These are phyloP conservation scores for Aspergillus fructus DNA, from an alignment of 2,329 filamentous ascomycete species.

Conservation along the genomic window DNA sequence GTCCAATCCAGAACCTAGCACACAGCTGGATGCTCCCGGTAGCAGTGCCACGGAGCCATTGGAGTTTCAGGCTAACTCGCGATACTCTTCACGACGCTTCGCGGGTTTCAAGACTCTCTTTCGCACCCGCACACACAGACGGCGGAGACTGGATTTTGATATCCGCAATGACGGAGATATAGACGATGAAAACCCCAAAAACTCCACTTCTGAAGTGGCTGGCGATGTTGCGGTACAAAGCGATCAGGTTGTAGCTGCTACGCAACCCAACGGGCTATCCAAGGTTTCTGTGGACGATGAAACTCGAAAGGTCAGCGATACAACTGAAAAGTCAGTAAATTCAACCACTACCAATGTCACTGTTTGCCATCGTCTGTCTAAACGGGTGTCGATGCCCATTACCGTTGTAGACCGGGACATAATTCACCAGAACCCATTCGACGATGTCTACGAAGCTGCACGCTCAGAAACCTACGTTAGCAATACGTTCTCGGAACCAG, in stretches of 20 bases:
- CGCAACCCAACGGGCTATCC: neutral
- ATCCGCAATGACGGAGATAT: neutral
- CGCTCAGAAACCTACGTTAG: slow-evolving; percentile 12
- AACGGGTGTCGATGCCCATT: slow-evolving; percentile 24
- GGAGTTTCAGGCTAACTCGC: neutral
- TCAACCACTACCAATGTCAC: slow-evolving; percentile 35
- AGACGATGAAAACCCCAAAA: neutral
- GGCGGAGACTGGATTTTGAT: neutral
- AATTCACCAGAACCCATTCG: slow-evolving; percentile 17
- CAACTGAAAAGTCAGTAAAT: slow-evolving; percentile 29
- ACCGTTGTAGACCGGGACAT: slow-evolving; percentile 15
- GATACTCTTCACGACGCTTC: slow-evolving; percentile 13
- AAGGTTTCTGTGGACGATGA: slow-evolving; percentile 4
- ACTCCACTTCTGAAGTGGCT: neutral
- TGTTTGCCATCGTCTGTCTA: slow-evolving; percentile 35
- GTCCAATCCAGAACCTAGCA: neutral
- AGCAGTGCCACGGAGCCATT: neutral
- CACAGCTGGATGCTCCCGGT: neutral
- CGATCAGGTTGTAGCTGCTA: neutral
- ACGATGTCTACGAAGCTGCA: slow-evolving; percentile 13
- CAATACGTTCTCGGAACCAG: slow-evolving; percentile 14
- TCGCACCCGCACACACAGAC: slow-evolving; percentile 16
- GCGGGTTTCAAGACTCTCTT: slow-evolving; percentile 19
- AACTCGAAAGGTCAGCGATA: slow-evolving; percentile 33
- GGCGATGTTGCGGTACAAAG: neutral